Percentiles rank a stretch among this genome's conserved stretches.
phyloP scores from a whole-genome alignment of 495 filamentous ascomycete species.

The Xylona heveae region DNA sequence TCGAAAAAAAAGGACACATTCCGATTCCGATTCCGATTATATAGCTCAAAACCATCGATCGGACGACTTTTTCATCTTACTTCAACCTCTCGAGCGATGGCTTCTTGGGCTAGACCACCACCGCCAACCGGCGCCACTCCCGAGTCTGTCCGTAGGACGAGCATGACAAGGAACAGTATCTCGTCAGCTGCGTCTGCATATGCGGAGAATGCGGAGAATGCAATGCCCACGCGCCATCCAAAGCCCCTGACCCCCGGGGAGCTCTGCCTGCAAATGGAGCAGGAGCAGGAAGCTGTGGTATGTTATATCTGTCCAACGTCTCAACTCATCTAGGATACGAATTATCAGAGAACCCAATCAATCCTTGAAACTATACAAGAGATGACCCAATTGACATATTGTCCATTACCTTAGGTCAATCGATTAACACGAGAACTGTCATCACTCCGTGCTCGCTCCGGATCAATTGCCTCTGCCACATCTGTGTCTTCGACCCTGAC shows the following conservation, averaged over 20 bases:
- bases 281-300: slow-evolving; percentile 89
- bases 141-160: too few species aligned
- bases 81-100: too few species aligned
- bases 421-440: slow-evolving; percentile 73
- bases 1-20: too few species aligned
- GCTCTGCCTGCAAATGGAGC: slow-evolving; percentile 62
- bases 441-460: slow-evolving; percentile 52
- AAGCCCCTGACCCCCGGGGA: slow-evolving; percentile 71
- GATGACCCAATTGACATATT: slow-evolving; percentile 3
- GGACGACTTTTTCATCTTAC: too few species aligned
- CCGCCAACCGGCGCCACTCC: too few species aligned
- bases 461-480: slow-evolving; percentile 59
- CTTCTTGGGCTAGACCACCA: too few species aligned
- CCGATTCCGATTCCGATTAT: too few species aligned
- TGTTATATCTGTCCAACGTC: slow-evolving; percentile 9
- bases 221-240: slow-evolving; percentile 55
- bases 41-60: too few species aligned
- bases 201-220: neutral
- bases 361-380: neutral
- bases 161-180: too few species aligned
- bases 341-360: neutral
- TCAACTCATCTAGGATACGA: neutral
- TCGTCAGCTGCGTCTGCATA: too few species aligned
- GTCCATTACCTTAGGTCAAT: slow-evolving; percentile 69
- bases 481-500: slow-evolving; percentile 15